Evolutionary conservation across 257 asterid species (phyloP).

Genomic region (Petunia secreta): DNA sequence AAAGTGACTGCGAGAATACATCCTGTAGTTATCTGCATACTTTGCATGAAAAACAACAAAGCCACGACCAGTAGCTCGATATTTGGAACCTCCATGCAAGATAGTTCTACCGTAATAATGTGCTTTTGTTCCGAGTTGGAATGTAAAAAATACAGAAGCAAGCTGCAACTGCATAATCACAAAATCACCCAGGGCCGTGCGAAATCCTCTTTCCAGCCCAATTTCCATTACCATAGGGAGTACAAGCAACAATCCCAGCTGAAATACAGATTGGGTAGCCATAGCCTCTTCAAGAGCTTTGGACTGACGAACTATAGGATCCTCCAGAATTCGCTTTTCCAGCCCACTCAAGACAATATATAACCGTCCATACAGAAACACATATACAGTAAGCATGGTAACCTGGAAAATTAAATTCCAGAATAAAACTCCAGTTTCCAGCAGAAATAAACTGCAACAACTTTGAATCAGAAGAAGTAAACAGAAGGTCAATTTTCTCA

Average conservation of each 20-base stretch:
- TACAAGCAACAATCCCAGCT: constrained; percentile 82
- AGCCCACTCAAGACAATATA: constrained; percentile 96
- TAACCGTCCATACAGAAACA: constrained; percentile 82
- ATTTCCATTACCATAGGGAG: constrained; percentile 99
- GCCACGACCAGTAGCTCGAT: constrained; percentile 96
- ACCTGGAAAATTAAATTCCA: constrained; percentile 53
- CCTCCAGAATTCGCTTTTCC: constrained; percentile 77
- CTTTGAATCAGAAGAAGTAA: constrained; percentile 15
- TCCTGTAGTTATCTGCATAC: constrained; percentile 87
- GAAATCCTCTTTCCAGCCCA: constrained; percentile 92
- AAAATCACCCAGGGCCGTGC: constrained; percentile 89
- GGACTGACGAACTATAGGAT: constrained; percentile 64
- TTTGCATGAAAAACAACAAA: constrained; percentile 93
- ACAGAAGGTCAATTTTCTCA: background rate
- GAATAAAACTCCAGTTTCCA: constrained; percentile 30
- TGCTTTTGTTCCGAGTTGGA: constrained; percentile 95
- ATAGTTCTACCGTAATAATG: constrained; percentile 89
- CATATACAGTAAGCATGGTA: constrained; percentile 80
- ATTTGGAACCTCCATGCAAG: constrained; percentile 94
- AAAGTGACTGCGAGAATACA: constrained; percentile 96
- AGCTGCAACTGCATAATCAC: constrained; percentile 94
- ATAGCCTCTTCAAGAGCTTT: constrained; percentile 86
- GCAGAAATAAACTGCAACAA: constrained; percentile 24
- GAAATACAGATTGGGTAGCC: constrained; percentile 87
- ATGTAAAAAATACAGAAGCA: constrained; percentile 95